phyloP scores from a whole-genome alignment of 1,284 basidiomycete genomes.

The Cryptococcus sp. region DNA sequence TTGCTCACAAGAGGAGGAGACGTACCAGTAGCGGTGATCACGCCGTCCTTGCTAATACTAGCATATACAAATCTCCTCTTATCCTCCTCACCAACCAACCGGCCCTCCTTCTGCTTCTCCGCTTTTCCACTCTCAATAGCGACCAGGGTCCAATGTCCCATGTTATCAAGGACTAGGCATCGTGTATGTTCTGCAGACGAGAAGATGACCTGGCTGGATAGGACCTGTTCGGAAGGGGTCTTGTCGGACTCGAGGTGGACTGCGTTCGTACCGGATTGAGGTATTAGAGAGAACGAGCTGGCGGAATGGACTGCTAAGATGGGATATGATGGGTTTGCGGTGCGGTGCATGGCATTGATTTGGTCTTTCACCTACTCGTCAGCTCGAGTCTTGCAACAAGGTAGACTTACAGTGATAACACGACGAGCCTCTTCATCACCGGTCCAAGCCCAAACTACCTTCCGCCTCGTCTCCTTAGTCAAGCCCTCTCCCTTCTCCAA shows the following conservation, averaged over 20 bases:
- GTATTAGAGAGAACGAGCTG: conserved; percentile 11
- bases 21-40: conserved; percentile 29
- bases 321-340: conserved; percentile 4
- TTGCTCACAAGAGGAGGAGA: not conserved
- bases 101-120: conserved; percentile 11
- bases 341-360: conserved; percentile 15
- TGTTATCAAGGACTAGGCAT: not conserved
- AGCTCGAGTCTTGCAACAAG: not conserved
- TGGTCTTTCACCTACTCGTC: not conserved
- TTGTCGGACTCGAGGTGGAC: not conserved
- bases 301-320: conserved; percentile 14
- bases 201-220: not conserved
- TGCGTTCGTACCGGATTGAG: not conserved
- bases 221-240: not conserved
- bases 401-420: conserved; percentile 13
- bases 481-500: conserved; percentile 39
- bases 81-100: conserved; percentile 4
- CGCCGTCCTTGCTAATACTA: conserved; percentile 28
- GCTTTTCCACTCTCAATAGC: conserved; percentile 2
- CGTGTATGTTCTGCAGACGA: conserved; percentile 6
- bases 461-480: conserved; percentile 15
- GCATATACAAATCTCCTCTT: conserved; percentile 9
- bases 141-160: not conserved
- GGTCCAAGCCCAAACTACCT: not conserved
- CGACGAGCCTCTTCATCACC: not conserved